Conservation (phyloP, 257 asterid species). For the Solanum chiquidenum region DNA sequence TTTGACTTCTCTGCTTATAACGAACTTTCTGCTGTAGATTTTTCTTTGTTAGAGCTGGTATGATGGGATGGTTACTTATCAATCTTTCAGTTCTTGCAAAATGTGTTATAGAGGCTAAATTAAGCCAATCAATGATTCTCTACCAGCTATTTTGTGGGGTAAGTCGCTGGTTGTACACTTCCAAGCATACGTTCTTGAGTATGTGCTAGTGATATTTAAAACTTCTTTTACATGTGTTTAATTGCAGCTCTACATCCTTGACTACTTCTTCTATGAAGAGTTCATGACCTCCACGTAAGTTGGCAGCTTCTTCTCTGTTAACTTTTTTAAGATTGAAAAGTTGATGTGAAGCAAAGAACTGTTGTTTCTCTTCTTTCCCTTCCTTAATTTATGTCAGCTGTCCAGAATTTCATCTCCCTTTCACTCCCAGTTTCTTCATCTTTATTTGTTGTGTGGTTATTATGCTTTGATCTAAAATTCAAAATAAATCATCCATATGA, state of each 20-base stretch:
- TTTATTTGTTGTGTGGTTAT: not conserved
- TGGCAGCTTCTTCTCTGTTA: not conserved
- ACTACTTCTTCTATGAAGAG: conserved; percentile 86
- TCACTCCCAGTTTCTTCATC: not conserved
- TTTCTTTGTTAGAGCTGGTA: conserved; percentile 97
- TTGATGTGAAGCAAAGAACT: not conserved
- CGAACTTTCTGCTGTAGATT: conserved; percentile 46
- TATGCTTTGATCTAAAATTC: not conserved
- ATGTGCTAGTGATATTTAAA: not conserved
- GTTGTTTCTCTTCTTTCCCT: not conserved
- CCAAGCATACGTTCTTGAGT: not conserved
- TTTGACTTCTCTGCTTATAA: not conserved
- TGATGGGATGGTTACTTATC: conserved; percentile 99
- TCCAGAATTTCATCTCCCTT: not conserved
- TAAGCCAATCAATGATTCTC: conserved; percentile 76
- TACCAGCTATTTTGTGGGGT: conserved; percentile 79
- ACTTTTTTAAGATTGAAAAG: not conserved
- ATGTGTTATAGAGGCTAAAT: conserved; percentile 47
- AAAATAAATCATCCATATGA: not conserved
- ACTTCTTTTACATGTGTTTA: conserved; percentile 1
- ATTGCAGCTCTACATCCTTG: conserved; percentile 77
- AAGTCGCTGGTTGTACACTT: conserved; percentile 13
- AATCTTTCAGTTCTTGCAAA: conserved; percentile 85
- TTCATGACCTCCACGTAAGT: conserved; percentile 99
- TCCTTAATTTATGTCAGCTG: not conserved